phyloP scores from a whole-genome alignment of 805 yeast species.

The Starmera quercuum region DNA sequence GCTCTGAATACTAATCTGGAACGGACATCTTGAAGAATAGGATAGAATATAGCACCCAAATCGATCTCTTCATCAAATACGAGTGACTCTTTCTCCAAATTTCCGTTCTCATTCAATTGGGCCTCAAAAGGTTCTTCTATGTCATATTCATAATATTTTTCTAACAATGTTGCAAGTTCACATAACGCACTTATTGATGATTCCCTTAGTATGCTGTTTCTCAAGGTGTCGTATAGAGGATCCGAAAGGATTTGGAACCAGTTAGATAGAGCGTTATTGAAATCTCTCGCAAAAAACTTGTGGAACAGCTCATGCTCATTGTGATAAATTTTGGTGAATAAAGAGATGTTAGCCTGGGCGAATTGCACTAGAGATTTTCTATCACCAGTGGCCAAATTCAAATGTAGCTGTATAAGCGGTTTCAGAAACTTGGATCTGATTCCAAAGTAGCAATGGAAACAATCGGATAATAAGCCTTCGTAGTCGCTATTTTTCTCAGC shows the following conservation, averaged over 20 bases:
- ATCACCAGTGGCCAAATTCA: conserved; percentile 21
- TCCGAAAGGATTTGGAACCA: conserved; percentile 66
- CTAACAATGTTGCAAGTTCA: conserved; percentile 65
- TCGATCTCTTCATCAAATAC: conserved; percentile 27
- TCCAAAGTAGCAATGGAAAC: conserved; percentile 54
- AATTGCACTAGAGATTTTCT: conserved; percentile 42
- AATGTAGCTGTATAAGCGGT: conserved; percentile 30
- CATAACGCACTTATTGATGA: conserved; percentile 60
- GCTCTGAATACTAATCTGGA: conserved; percentile 73
- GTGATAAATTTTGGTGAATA: conserved; percentile 49
- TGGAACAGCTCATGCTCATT: conserved; percentile 57
- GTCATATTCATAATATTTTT: conserved; percentile 59
- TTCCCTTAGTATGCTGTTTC: conserved; percentile 66
- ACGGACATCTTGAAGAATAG: conserved; percentile 72
- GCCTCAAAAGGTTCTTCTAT: conserved; percentile 33
- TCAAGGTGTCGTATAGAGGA: conserved; percentile 65
- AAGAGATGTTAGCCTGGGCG: conserved; percentile 55
- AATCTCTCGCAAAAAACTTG: conserved; percentile 38
- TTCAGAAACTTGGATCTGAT: conserved; percentile 44
- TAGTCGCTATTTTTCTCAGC: conserved; percentile 42
- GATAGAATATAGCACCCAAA: conserved; percentile 56
- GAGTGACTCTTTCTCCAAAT: conserved; percentile 18
- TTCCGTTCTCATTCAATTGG: conserved; percentile 3
- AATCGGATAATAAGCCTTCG: conserved; percentile 59
- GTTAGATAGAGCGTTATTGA: conserved; percentile 33